Conservation (phyloP, 257 asterid species). For the Misopates orontium region DNA sequence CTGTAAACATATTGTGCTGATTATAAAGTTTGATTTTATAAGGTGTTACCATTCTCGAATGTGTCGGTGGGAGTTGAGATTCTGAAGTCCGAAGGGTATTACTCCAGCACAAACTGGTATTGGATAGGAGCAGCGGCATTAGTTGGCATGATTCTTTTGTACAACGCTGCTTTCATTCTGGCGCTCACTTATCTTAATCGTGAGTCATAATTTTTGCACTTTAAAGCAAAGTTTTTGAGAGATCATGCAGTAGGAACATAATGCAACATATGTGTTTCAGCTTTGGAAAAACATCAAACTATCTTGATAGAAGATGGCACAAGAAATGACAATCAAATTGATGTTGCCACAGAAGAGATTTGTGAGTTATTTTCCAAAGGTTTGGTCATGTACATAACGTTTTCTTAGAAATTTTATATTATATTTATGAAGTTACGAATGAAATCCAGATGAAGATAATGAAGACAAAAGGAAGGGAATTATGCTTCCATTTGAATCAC, state of each 20-base stretch:
- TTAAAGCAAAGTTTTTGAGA: not conserved
- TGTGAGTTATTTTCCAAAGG: not conserved
- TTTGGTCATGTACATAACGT: not conserved
- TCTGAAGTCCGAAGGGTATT: conserved; percentile 38
- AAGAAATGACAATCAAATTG: conserved; percentile 12
- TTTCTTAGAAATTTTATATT: too few species aligned
- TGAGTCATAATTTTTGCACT: conserved; percentile 25
- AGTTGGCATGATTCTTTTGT: conserved; percentile 36
- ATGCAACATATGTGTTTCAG: conserved; percentile 33
- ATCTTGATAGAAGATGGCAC: conserved; percentile 36
- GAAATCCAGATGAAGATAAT: not conserved
- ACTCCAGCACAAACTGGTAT: conserved; percentile 39
- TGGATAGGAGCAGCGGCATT: conserved; percentile 44
- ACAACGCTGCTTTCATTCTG: conserved; percentile 27
- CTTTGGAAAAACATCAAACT: conserved; percentile 48
- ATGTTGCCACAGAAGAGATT: not conserved
- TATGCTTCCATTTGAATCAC: conserved; percentile 58
- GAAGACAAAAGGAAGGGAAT: conserved; percentile 37
- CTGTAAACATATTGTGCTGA: not conserved
- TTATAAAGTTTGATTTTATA: not conserved
- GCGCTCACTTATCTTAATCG: conserved; percentile 38
- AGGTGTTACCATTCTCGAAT: conserved; percentile 4
- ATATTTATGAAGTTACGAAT: not conserved
- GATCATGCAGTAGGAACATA: not conserved
- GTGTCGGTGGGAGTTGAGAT: conserved; percentile 39